Evolutionary conservation across 1,284 basidiomycete genomes (phyloP), one percentile per base, ranked within the genome.

Genomic region (Ganoderma lucidum): DNA sequence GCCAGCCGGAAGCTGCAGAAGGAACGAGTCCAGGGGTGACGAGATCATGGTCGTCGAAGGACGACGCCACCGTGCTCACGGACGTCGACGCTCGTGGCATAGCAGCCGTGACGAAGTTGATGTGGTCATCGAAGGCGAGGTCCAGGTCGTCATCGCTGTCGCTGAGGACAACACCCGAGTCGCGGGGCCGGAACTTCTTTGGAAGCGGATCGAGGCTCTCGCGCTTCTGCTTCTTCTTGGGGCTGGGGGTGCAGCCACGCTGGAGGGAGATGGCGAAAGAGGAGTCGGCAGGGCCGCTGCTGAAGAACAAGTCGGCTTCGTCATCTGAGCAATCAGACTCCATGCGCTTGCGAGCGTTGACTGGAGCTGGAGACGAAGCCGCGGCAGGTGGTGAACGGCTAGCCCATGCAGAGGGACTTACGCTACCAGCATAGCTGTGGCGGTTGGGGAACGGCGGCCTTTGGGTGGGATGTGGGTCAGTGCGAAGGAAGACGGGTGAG

Each of bases 151-250:
- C 85, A 56, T 90, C 88, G 64, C 91, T 90, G 67, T 91, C 90
- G 71, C 85, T 89, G 17, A 91, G 75, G 0, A 82, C 85, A 51
- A 92, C 81, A 15, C 89, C 88, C 1, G 90, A 92, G 76, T 93
- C 91, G n/a, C 89, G 84, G 32, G 87, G 85, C 66, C 88, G 88
- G 81, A 87, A 93, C 79, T 94, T 94, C 75, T 86, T 89, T 42
- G 87, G 88, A 62, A 88, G 75, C 81, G 80, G 73, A 53, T 78
- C 77, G n/a, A 78, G 79, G 2, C 71, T 75, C 69, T 78, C 78
- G 15, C 76, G 74, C 53, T 74, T 74, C 65, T 80, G 82, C 72
- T 85, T 84, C 69, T 83, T 82, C 71, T 84, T 81, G 3, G 89
- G 89, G 5, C 90, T 89, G 2, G 91, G 89, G 0, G 88, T 89